Evolutionary conservation across 73 alveolate genomes (phyloP).

Genomic region (Uronychia setigera): DNA sequence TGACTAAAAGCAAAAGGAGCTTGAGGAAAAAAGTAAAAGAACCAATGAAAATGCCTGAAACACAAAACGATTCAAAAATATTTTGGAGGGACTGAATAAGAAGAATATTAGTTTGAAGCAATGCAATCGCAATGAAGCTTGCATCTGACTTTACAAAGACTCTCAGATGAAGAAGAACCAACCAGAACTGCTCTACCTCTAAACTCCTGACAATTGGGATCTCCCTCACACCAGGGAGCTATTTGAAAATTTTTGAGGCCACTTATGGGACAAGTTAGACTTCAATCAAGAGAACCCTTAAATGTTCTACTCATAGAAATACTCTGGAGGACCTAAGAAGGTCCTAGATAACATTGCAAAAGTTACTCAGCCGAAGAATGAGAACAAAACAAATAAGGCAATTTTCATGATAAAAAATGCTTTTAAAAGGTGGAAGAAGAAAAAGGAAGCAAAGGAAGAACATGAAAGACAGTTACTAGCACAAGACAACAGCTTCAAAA

Average conservation of each 20-base stretch:
- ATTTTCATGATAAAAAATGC: neutral
- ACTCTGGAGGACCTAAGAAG: neutral
- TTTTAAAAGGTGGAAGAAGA: neutral
- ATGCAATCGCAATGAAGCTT: neutral
- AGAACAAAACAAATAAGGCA: neutral
- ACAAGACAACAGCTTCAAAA: neutral
- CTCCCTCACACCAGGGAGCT: slow-evolving; percentile 1
- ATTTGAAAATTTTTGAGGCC: neutral
- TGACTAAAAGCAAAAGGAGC: neutral
- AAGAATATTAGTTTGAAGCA: neutral
- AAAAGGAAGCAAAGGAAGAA: neutral
- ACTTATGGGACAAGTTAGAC: neutral
- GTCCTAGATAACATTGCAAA: neutral
- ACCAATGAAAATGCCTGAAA: neutral
- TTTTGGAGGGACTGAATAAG: neutral
- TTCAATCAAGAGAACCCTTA: neutral
- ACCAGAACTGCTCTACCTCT: neutral
- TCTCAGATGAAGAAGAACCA: neutral
- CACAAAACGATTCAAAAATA: neutral
- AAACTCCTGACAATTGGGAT: neutral
- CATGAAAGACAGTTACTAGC: neutral
- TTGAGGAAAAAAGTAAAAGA: neutral
- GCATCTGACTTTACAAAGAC: neutral
- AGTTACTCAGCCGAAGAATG: neutral
- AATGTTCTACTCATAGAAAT: neutral